Base-by-base conservation (phyloP, 2,329 filamentous ascomycete species). In the Harringtonia aguacate region DNA sequence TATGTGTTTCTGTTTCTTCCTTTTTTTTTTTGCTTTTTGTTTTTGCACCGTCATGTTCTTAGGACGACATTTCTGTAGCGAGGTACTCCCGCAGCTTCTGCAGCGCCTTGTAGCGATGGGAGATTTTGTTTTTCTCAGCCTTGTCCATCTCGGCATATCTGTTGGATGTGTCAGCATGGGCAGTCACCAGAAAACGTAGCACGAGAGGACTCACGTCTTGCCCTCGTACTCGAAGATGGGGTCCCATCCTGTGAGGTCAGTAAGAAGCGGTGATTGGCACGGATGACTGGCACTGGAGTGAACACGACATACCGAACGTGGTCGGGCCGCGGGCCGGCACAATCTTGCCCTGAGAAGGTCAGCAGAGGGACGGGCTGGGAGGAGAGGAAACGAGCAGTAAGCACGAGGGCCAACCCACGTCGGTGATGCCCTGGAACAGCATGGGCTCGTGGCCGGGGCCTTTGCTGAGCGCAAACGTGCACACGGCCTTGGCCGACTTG, bases 91-190 rank as follows among this genome's bases (percentile, higher is more conserved):
- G 85, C 50, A 98, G 71, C 65, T 95, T 94, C 51, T 79, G 74
- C 43, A 98, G 68, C n/a, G 92, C 92, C 57, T 82, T 86, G 52
- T 77, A 82, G 36, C 92, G 84, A 66, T 98, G 92, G 22, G 89
- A 95, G 56, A 98, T 86, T 58, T 80, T 78, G 68, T 97, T 98
- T 79, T 94, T 94, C 59, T 80, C 77, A 10, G 61, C 66, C 63
- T 84, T 89, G 41, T 87, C 84, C 92, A 98, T 98, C 68, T 98
- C 92, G 24, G 92, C 92, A 60, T 94, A 84, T 3, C 79, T 84
- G 36, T n/a, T n/a, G n/a, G n/a, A n/a, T n/a, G n/a, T n/a, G n/a
- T n/a, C 30, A 52, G 39, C 22, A 13, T 7, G 29, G 10, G 13
- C 37, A 31, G 14, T 7, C 13, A 34, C 3, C 7, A n/a, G 31